Evolutionary conservation across 805 yeast species (phyloP).

Genomic region (Kuraishia floccosa): DNA sequence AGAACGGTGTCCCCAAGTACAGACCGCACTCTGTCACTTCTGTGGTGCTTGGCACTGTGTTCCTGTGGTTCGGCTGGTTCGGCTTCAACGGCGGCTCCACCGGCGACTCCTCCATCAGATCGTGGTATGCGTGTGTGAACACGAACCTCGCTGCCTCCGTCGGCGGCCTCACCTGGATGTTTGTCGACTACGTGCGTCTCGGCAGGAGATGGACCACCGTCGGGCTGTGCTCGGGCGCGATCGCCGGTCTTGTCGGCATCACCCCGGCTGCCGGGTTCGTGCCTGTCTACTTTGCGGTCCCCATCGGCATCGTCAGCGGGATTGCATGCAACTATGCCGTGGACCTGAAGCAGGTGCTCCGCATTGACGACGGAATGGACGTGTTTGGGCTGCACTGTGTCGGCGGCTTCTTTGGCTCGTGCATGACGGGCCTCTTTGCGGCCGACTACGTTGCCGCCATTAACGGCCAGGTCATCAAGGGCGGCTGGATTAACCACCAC

Average conservation of each 20-base stretch:
- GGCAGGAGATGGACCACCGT: slow-evolving; percentile 89
- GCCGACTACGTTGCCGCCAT: slow-evolving; percentile 80
- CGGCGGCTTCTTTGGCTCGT: slow-evolving; percentile 80
- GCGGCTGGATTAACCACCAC: slow-evolving; percentile 87
- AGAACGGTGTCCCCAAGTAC: slow-evolving; percentile 69
- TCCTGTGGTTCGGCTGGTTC: slow-evolving; percentile 98
- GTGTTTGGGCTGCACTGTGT: slow-evolving; percentile 91
- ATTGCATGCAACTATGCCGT: slow-evolving; percentile 77
- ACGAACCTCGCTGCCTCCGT: slow-evolving; percentile 89
- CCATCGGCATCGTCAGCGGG: slow-evolving; percentile 74
- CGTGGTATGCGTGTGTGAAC: slow-evolving; percentile 89
- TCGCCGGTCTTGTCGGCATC: slow-evolving; percentile 89
- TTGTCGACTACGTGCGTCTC: slow-evolving; percentile 76
- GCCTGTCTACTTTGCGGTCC: slow-evolving; percentile 81
- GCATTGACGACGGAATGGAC: slow-evolving; percentile 91
- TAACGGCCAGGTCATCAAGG: slow-evolving; percentile 53
- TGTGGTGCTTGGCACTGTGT: slow-evolving; percentile 85
- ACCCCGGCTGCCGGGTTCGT: slow-evolving; percentile 97
- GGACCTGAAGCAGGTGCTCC: slow-evolving; percentile 59
- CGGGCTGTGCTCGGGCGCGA: slow-evolving; percentile 88
- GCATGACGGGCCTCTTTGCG: slow-evolving; percentile 86
- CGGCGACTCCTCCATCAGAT: slow-evolving; percentile 85
- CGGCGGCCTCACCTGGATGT: slow-evolving; percentile 93
- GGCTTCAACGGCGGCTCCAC: slow-evolving; percentile 99
- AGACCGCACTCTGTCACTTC: slow-evolving; percentile 90